A percentile compares a stretch with the other conserved stretches of the same genome.
These are phyloP conservation scores for Paxillus rubicundulus DNA, from an alignment of 768 basidiomycete genomes.

Conservation along the genomic window DNA sequence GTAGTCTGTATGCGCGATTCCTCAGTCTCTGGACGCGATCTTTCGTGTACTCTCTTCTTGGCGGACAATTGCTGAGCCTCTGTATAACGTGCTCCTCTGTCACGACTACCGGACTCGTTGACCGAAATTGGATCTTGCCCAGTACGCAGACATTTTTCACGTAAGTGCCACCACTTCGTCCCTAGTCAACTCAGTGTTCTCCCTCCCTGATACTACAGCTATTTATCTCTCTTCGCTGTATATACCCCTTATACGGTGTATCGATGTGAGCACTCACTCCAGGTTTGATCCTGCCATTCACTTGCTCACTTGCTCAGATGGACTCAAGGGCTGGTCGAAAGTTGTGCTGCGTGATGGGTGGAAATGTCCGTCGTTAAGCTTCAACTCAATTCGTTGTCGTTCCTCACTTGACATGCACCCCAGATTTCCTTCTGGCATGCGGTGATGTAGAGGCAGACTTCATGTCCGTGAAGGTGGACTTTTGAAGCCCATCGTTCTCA, in stretches of 20 bases:
- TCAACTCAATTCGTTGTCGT: not conserved
- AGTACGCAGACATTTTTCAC: constrained; percentile 80
- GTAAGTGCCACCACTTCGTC: constrained; percentile 41
- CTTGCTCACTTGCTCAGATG: constrained; percentile 48
- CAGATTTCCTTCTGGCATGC: constrained; percentile 77
- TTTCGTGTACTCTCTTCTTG: constrained; percentile 26
- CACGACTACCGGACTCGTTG: constrained; percentile 72
- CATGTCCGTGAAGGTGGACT: constrained; percentile 66
- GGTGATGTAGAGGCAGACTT: constrained; percentile 87
- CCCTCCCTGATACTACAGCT: constrained; percentile 41
- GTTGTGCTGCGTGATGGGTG: constrained; percentile 77
- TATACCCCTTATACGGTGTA: constrained; percentile 92
- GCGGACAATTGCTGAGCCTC: constrained; percentile 26
- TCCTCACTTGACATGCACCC: not conserved
- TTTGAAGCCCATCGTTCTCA: not conserved
- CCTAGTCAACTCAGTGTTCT: not conserved
- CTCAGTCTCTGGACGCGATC: constrained; percentile 29
- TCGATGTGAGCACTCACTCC: constrained; percentile 53
- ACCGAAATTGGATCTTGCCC: constrained; percentile 65
- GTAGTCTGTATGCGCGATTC: constrained; percentile 19
- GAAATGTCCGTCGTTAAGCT: constrained; percentile 60
- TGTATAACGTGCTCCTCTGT: constrained; percentile 37
- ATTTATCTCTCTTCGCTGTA: constrained; percentile 65
- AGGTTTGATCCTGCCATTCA: not conserved
- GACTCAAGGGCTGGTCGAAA: constrained; percentile 73